Base-by-base conservation (phyloP, 2,329 filamentous ascomycete species). In the Calonectria pteridis region DNA sequence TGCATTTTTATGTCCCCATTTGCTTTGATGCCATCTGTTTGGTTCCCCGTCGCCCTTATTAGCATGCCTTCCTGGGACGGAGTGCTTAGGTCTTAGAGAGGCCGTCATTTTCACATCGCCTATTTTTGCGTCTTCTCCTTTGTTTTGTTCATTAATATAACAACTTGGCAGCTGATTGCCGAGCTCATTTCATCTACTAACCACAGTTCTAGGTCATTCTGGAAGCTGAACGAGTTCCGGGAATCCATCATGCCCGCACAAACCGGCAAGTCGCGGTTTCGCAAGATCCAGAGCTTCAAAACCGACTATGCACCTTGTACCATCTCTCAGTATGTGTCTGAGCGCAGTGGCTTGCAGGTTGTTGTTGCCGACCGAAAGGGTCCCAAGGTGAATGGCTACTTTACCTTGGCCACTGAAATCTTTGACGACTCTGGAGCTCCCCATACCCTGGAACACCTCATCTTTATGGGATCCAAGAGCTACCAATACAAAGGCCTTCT, bases 401-500 rank as follows among this genome's bases (percentile, higher is more conserved):
- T 99, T 85, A 94, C 96, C 40, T 90, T 99, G 67, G 97, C 97
- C 40, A 99, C 97, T 4, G 97, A 99, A 85, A 98, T 99, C 79
- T 94, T 98, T 80, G 97, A 99, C 86, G 95, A 99, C 84, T 98
- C 96, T 14, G 97, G 97, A 50, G 94, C 97, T 18, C 97, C 94
- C 6, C 94, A 96, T 81, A 96, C 94, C 0, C 88, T 96, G n/a
- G 94, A 96, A 85, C 94, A 96, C 83, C 86, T 96, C 18, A 88
- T 94, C 76, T 96, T 96, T 82, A 95, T 96, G 93, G 97, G 97
- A 33, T 98, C 97, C 29, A 95, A 94, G 83, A 97, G 90, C 82
- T 98, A 98, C 84, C 93, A 91, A 74, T 98, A 98, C 87, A 98
- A 98, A 84, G 97, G 97, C 1, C 92, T 99, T 50, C 90, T 99